These are phyloP conservation scores for Naganishia cerealis DNA, from an alignment of 1,284 basidiomycete species.

Conservation along the genomic window DNA sequence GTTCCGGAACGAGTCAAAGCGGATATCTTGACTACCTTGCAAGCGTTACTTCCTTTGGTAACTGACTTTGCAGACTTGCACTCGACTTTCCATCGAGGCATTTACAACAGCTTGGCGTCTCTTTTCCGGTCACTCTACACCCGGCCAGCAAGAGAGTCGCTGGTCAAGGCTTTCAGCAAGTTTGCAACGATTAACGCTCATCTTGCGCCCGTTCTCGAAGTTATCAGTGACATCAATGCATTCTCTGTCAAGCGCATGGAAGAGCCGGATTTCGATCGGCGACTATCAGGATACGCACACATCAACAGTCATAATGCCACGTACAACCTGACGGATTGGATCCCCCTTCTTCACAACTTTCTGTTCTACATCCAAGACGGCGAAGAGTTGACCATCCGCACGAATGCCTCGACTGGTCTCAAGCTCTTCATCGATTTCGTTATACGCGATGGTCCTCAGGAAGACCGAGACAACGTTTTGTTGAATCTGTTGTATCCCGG, in stretches of 20 bases:
- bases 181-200: constrained; percentile 61
- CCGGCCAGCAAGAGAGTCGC: constrained; percentile 66
- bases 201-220: constrained; percentile 59
- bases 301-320: constrained; percentile 64
- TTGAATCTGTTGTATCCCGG: constrained; percentile 69
- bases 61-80: constrained; percentile 63
- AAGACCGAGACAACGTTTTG: constrained; percentile 48
- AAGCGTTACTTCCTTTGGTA: constrained; percentile 71
- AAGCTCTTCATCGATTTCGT: constrained; percentile 74
- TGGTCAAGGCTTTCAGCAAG: constrained; percentile 66
- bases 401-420: constrained; percentile 74
- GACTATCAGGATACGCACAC: constrained; percentile 72
- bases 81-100: constrained; percentile 61
- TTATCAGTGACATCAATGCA: constrained; percentile 77
- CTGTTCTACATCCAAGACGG: constrained; percentile 86
- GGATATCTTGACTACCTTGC: constrained; percentile 76
- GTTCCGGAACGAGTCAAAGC: constrained; percentile 85
- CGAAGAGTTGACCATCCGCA: constrained; percentile 82
- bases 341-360: constrained; percentile 79
- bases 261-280: constrained; percentile 89
- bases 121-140: constrained; percentile 75
- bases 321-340: constrained; percentile 69
- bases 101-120: constrained; percentile 68
- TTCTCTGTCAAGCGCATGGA: constrained; percentile 79
- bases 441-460: constrained; percentile 55